A percentile compares a stretch with the other conserved stretches of the same genome.
Conservation (phyloP, 2,329 filamentous ascomycete species). For the Podosphaera fusca region DNA sequence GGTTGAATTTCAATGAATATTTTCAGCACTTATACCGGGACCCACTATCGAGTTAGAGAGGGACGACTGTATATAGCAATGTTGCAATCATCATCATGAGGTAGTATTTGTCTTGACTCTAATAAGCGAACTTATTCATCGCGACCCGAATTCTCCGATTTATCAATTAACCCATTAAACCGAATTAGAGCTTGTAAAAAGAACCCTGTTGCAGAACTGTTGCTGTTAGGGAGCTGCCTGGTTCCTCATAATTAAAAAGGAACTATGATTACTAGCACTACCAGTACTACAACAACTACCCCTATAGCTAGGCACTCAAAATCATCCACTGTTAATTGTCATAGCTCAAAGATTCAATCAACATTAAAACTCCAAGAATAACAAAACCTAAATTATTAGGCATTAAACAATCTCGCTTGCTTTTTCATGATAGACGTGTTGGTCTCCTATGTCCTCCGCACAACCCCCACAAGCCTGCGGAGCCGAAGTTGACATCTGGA, state of each 20-base stretch:
- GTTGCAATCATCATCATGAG: too few species aligned
- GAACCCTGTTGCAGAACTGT: neutral
- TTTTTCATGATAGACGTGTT: neutral
- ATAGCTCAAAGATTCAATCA: neutral
- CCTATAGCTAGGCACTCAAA: neutral
- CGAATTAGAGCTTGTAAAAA: neutral
- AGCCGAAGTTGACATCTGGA: neutral
- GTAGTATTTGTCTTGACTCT: neutral
- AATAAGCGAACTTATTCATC: neutral
- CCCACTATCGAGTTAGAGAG: too few species aligned
- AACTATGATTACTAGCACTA: neutral
- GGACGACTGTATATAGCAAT: too few species aligned
- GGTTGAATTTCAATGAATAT: too few species aligned
- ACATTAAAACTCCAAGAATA: neutral
- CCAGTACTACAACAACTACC: too few species aligned
- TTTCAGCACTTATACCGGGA: too few species aligned
- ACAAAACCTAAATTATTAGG: neutral
- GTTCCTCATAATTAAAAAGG: neutral
- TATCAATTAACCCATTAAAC: neutral
- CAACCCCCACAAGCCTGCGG: neutral
- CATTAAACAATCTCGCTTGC: neutral
- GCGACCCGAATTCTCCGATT: neutral
- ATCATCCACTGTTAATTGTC: neutral
- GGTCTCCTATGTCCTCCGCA: neutral
- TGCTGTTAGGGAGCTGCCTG: too few species aligned